Evolutionary conservation across 768 basidiomycete genomes (phyloP), one percentile per base, ranked within the genome.

Genomic region (Naganishia vaughanmartiniae): DNA sequence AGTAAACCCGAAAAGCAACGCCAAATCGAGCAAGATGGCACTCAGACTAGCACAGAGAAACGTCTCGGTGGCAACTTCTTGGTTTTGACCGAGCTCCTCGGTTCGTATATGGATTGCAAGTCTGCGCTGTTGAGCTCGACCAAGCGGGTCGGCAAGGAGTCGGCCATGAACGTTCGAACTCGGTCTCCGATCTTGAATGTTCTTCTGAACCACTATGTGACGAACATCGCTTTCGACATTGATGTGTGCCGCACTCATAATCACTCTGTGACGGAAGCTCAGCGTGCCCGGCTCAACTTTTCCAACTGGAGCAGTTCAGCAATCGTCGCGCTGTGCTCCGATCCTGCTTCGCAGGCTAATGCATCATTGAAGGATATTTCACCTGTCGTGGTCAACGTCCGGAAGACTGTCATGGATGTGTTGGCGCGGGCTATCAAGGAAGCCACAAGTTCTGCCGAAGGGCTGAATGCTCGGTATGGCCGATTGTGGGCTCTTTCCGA

Each of bases 81-180:
- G 39, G 51, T 79, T 67, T 84, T 97, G 55, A 91, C 93, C 2
- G 96, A 99, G 82, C 83, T 98, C 12, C 82, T 96, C 15, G 92
- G 95, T 72, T 97, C 93, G 15, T 99, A 98, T 76, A 89, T 93
- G 74, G 81, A 87, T 7, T 94, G 92, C 87, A 99, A 98, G 81
- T 78, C 88, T 30, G 88, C 90, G 6, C 92, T 99, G 81, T 80
- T 96, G 65, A 89, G 90, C 0, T 92, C 87, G 75, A 86, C 87
- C 0, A 85, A 89, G 82, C 60, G 58, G 10, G 31, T 51, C 45
- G 77, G 76, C 70, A 86, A 84, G 74, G 86, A 87, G 33, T 75
- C 82, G 0, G 85, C 86, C 56, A 85, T 87, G 0, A 85, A 86
- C 5, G 82, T 85, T n/a, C 91, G 91, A 80, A 75, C 80, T 28